Conservation (phyloP, 208 protist genomes). For the Crithidia expoeki region DNA sequence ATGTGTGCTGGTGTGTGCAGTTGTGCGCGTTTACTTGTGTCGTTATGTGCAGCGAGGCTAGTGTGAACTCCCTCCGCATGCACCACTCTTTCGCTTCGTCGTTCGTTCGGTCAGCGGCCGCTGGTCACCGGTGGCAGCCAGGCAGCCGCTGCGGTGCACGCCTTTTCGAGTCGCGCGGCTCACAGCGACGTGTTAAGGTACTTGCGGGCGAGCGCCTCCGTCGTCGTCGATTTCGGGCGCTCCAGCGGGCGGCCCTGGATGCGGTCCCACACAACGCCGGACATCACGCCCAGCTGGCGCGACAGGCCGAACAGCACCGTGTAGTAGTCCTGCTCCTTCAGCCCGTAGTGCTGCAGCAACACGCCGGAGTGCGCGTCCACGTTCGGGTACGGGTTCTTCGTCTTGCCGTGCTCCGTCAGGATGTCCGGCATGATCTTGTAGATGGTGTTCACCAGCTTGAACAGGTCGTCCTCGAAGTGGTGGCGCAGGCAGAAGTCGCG, state of each 20-base stretch:
- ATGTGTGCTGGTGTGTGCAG: too few species aligned
- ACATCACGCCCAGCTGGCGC: conserved; percentile 95
- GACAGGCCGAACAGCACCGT: conserved; percentile 98
- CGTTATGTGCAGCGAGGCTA: too few species aligned
- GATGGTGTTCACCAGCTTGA: conserved; percentile 93
- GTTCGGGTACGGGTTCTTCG: conserved; percentile 98
- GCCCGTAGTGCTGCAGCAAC: conserved; percentile 95
- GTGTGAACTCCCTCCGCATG: too few species aligned
- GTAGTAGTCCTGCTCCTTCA: conserved; percentile 97
- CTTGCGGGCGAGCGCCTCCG: conserved; percentile 78
- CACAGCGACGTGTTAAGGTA: conserved; percentile 21
- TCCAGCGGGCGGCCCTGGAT: conserved; percentile 95
- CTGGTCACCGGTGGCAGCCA: too few species aligned
- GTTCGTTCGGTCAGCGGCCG: too few species aligned
- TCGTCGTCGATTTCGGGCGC: conserved; percentile 95
- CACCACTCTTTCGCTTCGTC: too few species aligned
- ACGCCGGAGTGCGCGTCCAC: conserved; percentile 97
- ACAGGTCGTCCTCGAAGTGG: conserved; percentile 96
- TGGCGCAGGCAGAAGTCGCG: conserved; percentile 96
- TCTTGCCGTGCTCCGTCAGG: conserved; percentile 97
- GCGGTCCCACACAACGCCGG: conserved; percentile 95
- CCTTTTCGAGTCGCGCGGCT: too few species aligned
- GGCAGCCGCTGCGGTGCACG: too few species aligned
- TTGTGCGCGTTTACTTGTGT: too few species aligned
- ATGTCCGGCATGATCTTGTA: conserved; percentile 95